Conservation (phyloP, 352 stramenopile genomes). For the Phytophthora europaea region DNA sequence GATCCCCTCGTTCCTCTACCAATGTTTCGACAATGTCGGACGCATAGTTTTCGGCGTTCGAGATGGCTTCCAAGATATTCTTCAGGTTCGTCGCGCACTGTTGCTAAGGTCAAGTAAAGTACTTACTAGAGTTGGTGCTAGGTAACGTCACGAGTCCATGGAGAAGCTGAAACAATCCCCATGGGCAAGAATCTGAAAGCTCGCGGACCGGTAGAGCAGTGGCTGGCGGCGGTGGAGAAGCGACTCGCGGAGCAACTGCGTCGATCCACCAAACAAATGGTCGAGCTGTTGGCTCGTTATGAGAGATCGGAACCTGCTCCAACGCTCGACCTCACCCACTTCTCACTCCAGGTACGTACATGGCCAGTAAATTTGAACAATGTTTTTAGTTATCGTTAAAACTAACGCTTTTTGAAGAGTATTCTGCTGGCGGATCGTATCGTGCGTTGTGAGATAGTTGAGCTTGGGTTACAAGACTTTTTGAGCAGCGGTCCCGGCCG, state of each 20-base stretch:
- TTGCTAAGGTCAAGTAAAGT: no score
- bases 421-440: conserved; percentile 66
- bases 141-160: conserved; percentile 54
- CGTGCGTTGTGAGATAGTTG: conserved; percentile 52
- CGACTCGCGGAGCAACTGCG: conserved; percentile 67
- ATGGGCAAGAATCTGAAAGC: conserved; percentile 86
- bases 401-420: conserved; percentile 24
- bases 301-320: not conserved
- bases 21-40: conserved; percentile 79
- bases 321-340: conserved; percentile 14
- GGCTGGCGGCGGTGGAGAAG: conserved; percentile 69
- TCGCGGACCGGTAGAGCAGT: conserved; percentile 72
- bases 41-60: conserved; percentile 66
- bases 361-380: not conserved
- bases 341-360: conserved; percentile 46
- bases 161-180: conserved; percentile 50
- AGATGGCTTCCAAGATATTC: conserved; percentile 72
- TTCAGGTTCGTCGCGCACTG: conserved; percentile 26
- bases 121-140: not conserved
- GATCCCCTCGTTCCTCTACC: conserved; percentile 67
- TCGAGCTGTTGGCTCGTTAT: conserved; percentile 33
- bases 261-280: conserved; percentile 56
- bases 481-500: not conserved
- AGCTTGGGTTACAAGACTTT: conserved; percentile 22
- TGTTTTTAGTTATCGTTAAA: not conserved